A percentile compares a stretch with the other conserved stretches of the same genome.
Evolutionary conservation across 2,329 filamentous ascomycete species (phyloP).

Genomic region (Fusarium transvaalense): DNA sequence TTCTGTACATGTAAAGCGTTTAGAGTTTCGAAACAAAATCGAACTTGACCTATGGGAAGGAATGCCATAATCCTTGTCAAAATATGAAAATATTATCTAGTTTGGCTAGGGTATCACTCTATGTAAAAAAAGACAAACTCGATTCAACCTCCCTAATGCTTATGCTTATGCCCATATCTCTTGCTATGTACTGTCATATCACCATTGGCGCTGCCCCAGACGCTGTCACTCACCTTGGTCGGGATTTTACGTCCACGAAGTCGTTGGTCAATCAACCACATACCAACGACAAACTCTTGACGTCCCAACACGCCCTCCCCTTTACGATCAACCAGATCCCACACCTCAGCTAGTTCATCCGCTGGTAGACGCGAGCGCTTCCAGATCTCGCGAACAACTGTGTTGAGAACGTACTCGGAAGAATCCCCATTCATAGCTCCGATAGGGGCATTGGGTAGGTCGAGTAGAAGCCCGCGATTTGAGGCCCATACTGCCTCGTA

Average conservation of each 20-base stretch:
- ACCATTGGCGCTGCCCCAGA: conserved; percentile 77
- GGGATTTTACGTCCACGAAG: conserved; percentile 85
- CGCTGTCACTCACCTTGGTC: conserved; percentile 75
- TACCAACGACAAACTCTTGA: conserved; percentile 83
- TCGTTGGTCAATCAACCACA: conserved; percentile 86
- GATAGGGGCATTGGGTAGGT: conserved; percentile 39
- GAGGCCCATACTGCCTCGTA: conserved; percentile 90
- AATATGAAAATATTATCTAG: conserved; percentile 5
- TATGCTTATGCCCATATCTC: conserved; percentile 19
- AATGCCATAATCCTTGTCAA: neutral
- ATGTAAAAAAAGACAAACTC: conserved; percentile 30
- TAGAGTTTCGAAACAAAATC: neutral
- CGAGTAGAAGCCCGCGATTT: conserved; percentile 73
- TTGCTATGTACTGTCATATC: conserved; percentile 54
- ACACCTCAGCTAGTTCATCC: conserved; percentile 80
- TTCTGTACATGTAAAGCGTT: neutral
- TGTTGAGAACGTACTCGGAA: conserved; percentile 70
- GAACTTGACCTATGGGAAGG: neutral
- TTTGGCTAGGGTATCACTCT: conserved; percentile 48
- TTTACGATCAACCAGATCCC: conserved; percentile 76
- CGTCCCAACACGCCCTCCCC: conserved; percentile 68
- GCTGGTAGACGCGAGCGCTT: conserved; percentile 73
- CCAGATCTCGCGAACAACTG: conserved; percentile 83
- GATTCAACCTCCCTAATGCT: conserved; percentile 10
- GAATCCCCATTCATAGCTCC: conserved; percentile 45